These are phyloP conservation scores for Termitomyces sp. DNA, from an alignment of 768 basidiomycete species.

Conservation along the genomic window DNA sequence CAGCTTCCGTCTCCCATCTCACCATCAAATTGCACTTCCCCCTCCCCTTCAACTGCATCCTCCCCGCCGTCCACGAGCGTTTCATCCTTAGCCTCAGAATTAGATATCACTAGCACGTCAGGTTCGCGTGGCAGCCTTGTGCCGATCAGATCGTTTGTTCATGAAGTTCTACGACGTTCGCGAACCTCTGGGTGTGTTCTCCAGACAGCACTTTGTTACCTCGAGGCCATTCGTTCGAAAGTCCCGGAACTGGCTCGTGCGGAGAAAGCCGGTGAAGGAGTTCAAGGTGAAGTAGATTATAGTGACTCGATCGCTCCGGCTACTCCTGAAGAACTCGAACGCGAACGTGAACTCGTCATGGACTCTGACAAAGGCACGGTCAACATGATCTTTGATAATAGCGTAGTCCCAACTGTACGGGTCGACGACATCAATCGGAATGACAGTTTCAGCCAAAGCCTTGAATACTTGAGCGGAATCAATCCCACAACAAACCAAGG, in stretches of 20 bases:
- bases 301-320: conserved; percentile 37
- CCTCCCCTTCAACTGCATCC: conserved; percentile 20
- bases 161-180: conserved; percentile 84
- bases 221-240: conserved; percentile 74
- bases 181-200: conserved; percentile 79
- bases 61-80: conserved; percentile 16
- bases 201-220: conserved; percentile 83
- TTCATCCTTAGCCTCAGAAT: conserved; percentile 13
- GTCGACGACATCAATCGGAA: conserved; percentile 25
- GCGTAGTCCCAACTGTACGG: conserved; percentile 37
- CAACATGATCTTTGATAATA: conserved; percentile 16
- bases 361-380: conserved; percentile 10
- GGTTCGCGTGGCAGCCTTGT: conserved; percentile 34
- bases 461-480: background rate
- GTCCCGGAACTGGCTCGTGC: conserved; percentile 55
- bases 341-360: conserved; percentile 28
- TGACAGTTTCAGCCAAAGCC: conserved; percentile 12
- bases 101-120: conserved; percentile 9
- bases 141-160: conserved; percentile 74
- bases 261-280: conserved; percentile 41
- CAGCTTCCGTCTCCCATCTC: conserved; percentile 53
- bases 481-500: too few species aligned
- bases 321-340: conserved; percentile 36
- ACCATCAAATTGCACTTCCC: conserved; percentile 33
- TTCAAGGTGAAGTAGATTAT: conserved; percentile 33